These are phyloP conservation scores for Mycena belliarum DNA, from an alignment of 768 basidiomycete species.

Conservation along the genomic window DNA sequence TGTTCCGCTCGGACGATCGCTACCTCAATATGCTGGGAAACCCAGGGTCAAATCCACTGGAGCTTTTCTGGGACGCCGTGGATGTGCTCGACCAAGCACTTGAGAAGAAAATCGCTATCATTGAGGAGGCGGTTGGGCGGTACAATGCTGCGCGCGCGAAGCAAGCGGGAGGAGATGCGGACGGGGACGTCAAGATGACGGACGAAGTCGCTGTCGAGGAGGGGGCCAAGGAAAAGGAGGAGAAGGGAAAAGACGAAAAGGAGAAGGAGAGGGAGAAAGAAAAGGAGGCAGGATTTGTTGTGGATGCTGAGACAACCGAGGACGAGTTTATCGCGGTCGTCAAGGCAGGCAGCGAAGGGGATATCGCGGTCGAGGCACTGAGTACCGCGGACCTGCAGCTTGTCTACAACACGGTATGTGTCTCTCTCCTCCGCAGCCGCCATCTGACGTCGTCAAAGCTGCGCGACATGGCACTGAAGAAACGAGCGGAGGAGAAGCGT, in stretches of 20 bases:
- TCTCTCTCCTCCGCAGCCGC: not conserved
- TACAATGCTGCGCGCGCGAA: slow-evolving; percentile 41
- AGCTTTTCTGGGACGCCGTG: slow-evolving; percentile 93
- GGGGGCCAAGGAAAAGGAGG: slow-evolving; percentile 28
- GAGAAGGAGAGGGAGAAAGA: too few species aligned
- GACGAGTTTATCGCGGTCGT: too few species aligned
- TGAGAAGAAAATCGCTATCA: slow-evolving; percentile 56
- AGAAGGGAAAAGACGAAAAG: too few species aligned
- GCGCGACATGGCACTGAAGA: slow-evolving; percentile 66
- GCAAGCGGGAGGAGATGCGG: slow-evolving; percentile 28
- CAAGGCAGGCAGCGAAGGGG: slow-evolving; percentile 41
- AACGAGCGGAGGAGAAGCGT: slow-evolving; percentile 85
- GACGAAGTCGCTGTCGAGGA: slow-evolving; percentile 35
- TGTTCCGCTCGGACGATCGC: slow-evolving; percentile 62
- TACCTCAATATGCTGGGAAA: slow-evolving; percentile 73
- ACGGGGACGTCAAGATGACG: slow-evolving; percentile 28
- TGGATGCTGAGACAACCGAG: too few species aligned
- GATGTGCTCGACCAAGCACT: slow-evolving; percentile 71
- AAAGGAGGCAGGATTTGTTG: too few species aligned
- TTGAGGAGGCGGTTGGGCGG: slow-evolving; percentile 60
- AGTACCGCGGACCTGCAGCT: slow-evolving; percentile 52
- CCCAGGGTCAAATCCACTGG: slow-evolving; percentile 92
- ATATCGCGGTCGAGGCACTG: slow-evolving; percentile 41
- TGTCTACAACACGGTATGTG: slow-evolving; percentile 65
- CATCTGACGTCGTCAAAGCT: slow-evolving; percentile 47